Evolutionary conservation across 176 grass and related monocot genomes (phyloP), one percentile per base, ranked within the genome.

Genomic region (Oryza rufipogon): DNA sequence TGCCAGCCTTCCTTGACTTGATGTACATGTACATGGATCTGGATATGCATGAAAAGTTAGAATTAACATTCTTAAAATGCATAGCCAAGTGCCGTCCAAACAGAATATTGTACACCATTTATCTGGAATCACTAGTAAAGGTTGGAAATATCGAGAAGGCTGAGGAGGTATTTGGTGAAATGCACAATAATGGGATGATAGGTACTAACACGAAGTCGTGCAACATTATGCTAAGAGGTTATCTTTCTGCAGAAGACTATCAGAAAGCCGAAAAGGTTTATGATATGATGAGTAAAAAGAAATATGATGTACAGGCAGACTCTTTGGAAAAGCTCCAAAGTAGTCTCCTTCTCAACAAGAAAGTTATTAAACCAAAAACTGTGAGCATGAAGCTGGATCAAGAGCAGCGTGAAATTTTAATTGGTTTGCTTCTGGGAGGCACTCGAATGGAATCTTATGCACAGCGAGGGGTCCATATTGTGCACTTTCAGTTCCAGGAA

Each of bases 351-450:
- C 48, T 78, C 78, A 89, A 79, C 38, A 99, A 92, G 83, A 92
- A 92, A 87, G 78, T 78, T 71, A 84, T 94, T 19, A 90, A 86
- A 79, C 80, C 82, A 41, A 93, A 90, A 96, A 79, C 83, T 28
- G 68, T 92, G 76, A 94, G 81, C 71, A 92, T 99, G 83, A 96
- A 86, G 46, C 87, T 99, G 42, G 89, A 96, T 75, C 70, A 83
- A 75, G 91, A 94, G 45, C 96, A 99, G 77, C 96, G 96, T 45
- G 96, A 96, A 79, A 96, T 99, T 92, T 87, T 99, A 69, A 93
- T 99, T 45, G 91, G 93, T 51, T 86, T 99, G 75, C 88, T 99
- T 88, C 87, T 99, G 9, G 96, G 93, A 79, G 96, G 96, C 77
- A 68, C 91, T 69, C 79, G 48, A 32, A 90, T 96, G 81, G 90